Evolutionary conservation across 2,329 filamentous ascomycete genomes (phyloP), one percentile per base, ranked within the genome.

Genomic region (Beauveria pseudobassiana): DNA sequence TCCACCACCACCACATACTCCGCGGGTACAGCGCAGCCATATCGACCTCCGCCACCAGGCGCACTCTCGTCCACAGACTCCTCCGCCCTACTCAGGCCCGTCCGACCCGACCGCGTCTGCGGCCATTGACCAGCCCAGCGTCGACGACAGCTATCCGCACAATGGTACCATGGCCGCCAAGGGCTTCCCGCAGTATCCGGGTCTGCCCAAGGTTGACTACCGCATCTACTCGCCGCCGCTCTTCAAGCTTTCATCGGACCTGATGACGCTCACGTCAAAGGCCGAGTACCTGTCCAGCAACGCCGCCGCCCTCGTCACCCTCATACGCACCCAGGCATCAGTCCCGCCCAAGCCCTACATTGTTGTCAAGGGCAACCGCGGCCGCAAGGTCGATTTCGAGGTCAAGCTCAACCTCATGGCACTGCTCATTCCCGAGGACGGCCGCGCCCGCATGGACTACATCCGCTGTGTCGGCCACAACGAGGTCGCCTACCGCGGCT

Each of bases 291-390:
- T 84, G 4, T 81, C 79, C 5, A 72, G 73, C 62, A 78, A 78
- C 60, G 74, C 75, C 28, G 68, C 69, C 16, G 79, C 78, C 6
- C 73, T 85, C 40, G 71, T 76, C 5, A 70, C 76, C 4, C 72
- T 84, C 24, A 68, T 85, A 28, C 77, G 78, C 42, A 68, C 72
- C 38, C 78, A 83, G 61, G 77, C 80, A 16, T 77, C 77, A 1
- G 73, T 85, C 0, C 82, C 82, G 22, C 82, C 82, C 7, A 85
- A 85, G 67, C 81, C 79, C 0, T 75, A 80, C 64, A 75, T 85
- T 24, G 75, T 78, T 59, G 76, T 85, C 58, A 72, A 72, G 3
- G 82, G 82, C 50, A 77, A 71, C 38, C 76, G 77, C 34, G 72
- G 74, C n/a, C 69, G 71, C 62, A 72, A 68, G 64, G 66, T 79